phyloP scores from a whole-genome alignment of 2,329 filamentous ascomycete genomes.

The Cyclaneusma minus region DNA sequence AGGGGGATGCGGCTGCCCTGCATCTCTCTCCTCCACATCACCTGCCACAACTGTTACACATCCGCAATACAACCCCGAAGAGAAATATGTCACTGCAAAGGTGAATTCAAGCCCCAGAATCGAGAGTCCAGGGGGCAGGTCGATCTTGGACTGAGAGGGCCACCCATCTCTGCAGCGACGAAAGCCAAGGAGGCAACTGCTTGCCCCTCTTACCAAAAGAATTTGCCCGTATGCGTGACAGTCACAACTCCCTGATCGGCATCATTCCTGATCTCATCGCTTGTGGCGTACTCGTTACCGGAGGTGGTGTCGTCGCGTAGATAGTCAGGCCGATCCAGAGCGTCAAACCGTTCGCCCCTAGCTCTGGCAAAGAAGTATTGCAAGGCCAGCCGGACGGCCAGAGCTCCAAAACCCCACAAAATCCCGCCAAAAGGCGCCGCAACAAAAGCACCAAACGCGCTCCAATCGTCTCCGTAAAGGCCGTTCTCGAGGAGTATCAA shows the following conservation, averaged over 20 bases:
- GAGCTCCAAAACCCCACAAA: slow-evolving; percentile 52
- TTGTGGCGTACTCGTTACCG: slow-evolving; percentile 18
- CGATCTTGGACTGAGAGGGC: no score
- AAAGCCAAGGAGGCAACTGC: no score
- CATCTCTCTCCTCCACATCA: no score
- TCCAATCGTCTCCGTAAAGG: slow-evolving; percentile 66
- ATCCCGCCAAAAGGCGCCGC: slow-evolving; percentile 63
- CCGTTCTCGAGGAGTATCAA: slow-evolving; percentile 60
- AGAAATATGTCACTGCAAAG: no score
- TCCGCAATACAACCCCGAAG: no score
- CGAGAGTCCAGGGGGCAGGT: no score
- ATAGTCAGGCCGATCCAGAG: slow-evolving; percentile 39
- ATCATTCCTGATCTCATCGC: slow-evolving; percentile 10
- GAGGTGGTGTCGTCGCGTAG: slow-evolving; percentile 13
- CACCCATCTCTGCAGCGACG: no score
- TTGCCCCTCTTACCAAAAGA: slow-evolving; percentile 12
- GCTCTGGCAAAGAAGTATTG: slow-evolving; percentile 41
- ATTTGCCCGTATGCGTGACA: slow-evolving; percentile 16
- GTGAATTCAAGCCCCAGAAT: no score
- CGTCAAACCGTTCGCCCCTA: slow-evolving; percentile 48
- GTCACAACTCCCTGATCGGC: slow-evolving; percentile 10
- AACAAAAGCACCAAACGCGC: slow-evolving; percentile 68
- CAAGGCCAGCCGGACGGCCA: slow-evolving; percentile 40
- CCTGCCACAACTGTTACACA: no score
- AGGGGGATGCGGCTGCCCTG: no score